phyloP scores from a whole-genome alignment of 306 rosid species.

The Casuarina cunninghamiana region DNA sequence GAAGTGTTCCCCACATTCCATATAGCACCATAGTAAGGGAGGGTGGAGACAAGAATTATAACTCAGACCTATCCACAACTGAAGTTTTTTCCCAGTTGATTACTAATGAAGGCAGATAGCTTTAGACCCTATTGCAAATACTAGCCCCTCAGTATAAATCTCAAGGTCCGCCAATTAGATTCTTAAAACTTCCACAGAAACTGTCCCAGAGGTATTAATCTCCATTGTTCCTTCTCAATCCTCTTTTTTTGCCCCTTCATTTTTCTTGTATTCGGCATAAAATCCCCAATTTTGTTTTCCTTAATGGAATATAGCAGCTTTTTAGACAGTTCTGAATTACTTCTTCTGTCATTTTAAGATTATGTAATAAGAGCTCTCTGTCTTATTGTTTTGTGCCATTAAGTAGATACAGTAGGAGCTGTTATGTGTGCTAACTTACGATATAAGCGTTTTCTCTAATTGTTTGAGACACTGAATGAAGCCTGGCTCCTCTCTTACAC shows the following conservation, averaged over 20 bases:
- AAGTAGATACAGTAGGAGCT: slow-evolving; percentile 20
- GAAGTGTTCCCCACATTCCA: slow-evolving; percentile 31
- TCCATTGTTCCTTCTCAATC: slow-evolving; percentile 1
- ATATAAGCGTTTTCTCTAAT: background rate
- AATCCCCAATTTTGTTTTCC: slow-evolving; percentile 10
- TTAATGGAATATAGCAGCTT: slow-evolving; percentile 11
- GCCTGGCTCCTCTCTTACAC: background rate
- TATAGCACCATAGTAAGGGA: slow-evolving; percentile 36
- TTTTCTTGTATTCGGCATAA: slow-evolving; percentile 18
- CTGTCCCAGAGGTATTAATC: slow-evolving; percentile 25
- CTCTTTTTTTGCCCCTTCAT: background rate
- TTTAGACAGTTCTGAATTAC: slow-evolving; percentile 10
- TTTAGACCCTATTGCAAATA: slow-evolving; percentile 30
- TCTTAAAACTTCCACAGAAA: slow-evolving; percentile 13
- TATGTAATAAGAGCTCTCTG: slow-evolving; percentile 8
- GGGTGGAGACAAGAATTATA: slow-evolving; percentile 38
- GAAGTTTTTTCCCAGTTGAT: slow-evolving; percentile 88
- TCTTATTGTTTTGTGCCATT: slow-evolving; percentile 27
- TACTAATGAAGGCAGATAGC: slow-evolving; percentile 84
- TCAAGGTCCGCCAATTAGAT: slow-evolving; percentile 7
- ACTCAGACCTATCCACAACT: slow-evolving; percentile 62
- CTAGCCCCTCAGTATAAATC: slow-evolving; percentile 12
- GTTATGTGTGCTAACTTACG: background rate
- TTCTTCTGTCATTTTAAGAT: slow-evolving; percentile 22
- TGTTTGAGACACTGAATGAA: background rate